Evolutionary conservation across 2,329 filamentous ascomycete species (phyloP).

Genomic region (Xylaria sp.): DNA sequence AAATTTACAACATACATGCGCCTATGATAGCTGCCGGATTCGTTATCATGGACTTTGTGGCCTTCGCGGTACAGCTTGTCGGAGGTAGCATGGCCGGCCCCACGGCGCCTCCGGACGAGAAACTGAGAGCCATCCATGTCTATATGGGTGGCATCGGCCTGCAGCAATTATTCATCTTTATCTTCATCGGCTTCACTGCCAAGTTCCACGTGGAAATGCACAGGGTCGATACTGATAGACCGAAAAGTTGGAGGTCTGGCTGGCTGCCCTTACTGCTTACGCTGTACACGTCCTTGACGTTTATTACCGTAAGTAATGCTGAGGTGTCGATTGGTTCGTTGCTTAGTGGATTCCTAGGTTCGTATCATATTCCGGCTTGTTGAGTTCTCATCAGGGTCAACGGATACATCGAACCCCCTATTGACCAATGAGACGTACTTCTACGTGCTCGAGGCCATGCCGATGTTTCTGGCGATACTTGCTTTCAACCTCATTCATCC

Average conservation of each 20-base stretch:
- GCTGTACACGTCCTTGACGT: conserved; percentile 40
- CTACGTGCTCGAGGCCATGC: conserved; percentile 41
- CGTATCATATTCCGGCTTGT: conserved; percentile 59
- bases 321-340: neutral
- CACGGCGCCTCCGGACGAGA: conserved; percentile 29
- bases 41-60: conserved; percentile 45
- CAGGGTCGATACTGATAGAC: conserved; percentile 13
- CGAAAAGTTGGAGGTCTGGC: conserved; percentile 3
- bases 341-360: conserved; percentile 29
- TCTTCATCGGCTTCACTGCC: conserved; percentile 46
- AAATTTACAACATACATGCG: conserved; percentile 43
- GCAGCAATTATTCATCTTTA: conserved; percentile 53
- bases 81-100: conserved; percentile 37
- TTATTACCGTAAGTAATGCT: conserved; percentile 38
- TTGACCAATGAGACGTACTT: conserved; percentile 35
- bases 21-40: conserved; percentile 42
- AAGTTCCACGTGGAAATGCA: conserved; percentile 41
- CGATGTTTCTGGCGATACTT: conserved; percentile 42
- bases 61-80: conserved; percentile 39
- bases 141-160: conserved; percentile 59
- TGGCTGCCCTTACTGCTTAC: conserved; percentile 34
- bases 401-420: conserved; percentile 32
- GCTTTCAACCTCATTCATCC: conserved; percentile 43
- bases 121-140: conserved; percentile 42
- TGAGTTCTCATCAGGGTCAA: conserved; percentile 51